phyloP scores from a whole-genome alignment of 306 rosid genomes.

The Pyrus communis region DNA sequence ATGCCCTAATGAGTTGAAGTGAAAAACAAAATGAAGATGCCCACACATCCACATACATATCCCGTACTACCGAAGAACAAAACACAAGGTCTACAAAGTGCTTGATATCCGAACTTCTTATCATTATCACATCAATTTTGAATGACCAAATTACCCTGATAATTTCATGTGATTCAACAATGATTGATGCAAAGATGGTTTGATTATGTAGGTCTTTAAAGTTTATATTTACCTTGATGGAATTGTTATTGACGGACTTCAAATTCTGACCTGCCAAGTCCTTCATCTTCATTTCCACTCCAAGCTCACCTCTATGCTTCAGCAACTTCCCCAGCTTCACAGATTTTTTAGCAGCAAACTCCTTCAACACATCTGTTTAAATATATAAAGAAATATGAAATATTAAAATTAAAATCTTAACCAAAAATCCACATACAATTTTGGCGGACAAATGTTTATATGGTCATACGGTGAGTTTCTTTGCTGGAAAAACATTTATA shows the following conservation, averaged over 20 bases:
- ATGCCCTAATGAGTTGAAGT: not conserved
- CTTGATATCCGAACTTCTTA: not conserved
- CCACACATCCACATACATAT: not conserved
- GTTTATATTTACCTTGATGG: conserved; percentile 23
- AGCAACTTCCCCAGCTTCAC: conserved; percentile 69
- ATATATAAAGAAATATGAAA: not conserved
- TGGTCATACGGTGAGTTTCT: not conserved
- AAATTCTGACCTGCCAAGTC: conserved; percentile 28
- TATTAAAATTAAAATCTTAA: not conserved
- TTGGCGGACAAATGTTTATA: no score
- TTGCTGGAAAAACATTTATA: no score
- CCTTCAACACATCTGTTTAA: conserved; percentile 72
- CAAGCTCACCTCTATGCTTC: conserved; percentile 43
- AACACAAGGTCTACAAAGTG: not conserved
- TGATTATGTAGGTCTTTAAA: not conserved
- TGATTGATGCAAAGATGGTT: not conserved
- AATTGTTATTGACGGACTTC: conserved; percentile 10
- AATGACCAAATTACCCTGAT: not conserved
- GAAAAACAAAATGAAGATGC: conserved; percentile 10
- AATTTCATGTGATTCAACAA: not conserved
- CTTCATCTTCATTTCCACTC: conserved; percentile 36
- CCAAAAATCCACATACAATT: not conserved
- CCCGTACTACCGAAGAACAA: not conserved
- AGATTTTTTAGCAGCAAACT: conserved; percentile 78
- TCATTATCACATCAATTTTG: not conserved